Evolutionary conservation across 2,329 filamentous ascomycete species (phyloP).

Genomic region (Monosporascus sp.): DNA sequence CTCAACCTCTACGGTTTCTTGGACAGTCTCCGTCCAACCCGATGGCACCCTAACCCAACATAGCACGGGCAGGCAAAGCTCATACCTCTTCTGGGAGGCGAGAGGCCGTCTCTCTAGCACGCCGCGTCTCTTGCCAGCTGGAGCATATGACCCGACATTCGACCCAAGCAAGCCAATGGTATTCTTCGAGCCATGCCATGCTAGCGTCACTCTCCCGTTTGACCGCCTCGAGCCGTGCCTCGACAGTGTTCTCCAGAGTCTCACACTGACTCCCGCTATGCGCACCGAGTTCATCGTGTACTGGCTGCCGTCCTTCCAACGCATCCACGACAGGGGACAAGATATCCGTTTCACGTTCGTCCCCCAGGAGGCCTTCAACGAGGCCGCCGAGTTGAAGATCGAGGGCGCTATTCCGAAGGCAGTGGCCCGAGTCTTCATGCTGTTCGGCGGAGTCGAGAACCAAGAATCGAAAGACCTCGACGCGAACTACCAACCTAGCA

Average conservation of each 20-base stretch:
- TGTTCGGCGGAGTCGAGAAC: neutral
- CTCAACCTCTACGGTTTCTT: too few species aligned
- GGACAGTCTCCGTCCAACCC: too few species aligned
- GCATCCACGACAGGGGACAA: neutral
- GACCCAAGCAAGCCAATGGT: neutral
- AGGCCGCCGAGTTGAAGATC: neutral
- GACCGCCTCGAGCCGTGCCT: conserved; percentile 3
- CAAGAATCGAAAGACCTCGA: neutral
- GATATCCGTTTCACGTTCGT: conserved; percentile 5
- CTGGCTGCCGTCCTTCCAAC: conserved; percentile 9
- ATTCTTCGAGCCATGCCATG: neutral
- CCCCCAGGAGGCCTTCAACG: neutral
- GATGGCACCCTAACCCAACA: too few species aligned
- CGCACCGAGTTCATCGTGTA: conserved; percentile 9
- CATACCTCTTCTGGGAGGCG: too few species aligned
- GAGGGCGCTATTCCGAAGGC: neutral
- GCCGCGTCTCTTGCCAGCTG: too few species aligned
- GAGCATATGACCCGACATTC: neutral
- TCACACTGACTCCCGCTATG: conserved; percentile 8
- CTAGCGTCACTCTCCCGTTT: too few species aligned
- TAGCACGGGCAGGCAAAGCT: too few species aligned
- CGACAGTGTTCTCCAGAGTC: conserved; percentile 2
- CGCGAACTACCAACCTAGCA: neutral
- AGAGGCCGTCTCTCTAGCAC: too few species aligned
- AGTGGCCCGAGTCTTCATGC: too few species aligned